Percentiles rank a stretch among this genome's conserved stretches.
Conservation (phyloP, 1,284 basidiomycete genomes). For the Grifola frondosa region DNA sequence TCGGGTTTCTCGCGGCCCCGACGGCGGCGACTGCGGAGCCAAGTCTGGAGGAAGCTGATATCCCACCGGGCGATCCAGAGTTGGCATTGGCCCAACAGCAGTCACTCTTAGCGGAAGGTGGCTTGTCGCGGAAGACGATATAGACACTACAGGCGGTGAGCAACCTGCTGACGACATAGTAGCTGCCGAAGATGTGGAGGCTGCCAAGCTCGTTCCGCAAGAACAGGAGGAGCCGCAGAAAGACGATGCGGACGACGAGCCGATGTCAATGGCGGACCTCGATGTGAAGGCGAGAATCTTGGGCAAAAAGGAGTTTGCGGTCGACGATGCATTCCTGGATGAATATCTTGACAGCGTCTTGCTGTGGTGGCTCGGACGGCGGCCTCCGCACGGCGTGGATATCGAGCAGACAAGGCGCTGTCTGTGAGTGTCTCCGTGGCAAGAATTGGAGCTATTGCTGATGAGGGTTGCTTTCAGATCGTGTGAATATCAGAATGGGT, state of each 20-base stretch:
- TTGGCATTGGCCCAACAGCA: slow-evolving; percentile 41
- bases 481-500: slow-evolving; percentile 78
- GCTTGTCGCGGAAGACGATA: slow-evolving; percentile 1
- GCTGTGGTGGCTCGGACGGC: slow-evolving; percentile 73
- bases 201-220: not conserved
- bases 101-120: slow-evolving; percentile 23
- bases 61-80: slow-evolving; percentile 32
- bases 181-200: not conserved
- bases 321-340: slow-evolving; percentile 59
- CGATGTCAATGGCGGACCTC: slow-evolving; percentile 15
- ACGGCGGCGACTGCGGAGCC: not conserved
- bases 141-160: not conserved
- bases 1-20: slow-evolving; percentile 12
- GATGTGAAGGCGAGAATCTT: slow-evolving; percentile 47
- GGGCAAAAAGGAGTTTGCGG: slow-evolving; percentile 61
- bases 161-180: not conserved
- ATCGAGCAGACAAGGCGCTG: slow-evolving; percentile 64
- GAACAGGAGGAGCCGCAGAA: not conserved
- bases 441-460: slow-evolving; percentile 1
- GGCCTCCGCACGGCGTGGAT: slow-evolving; percentile 68
- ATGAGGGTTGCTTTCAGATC: slow-evolving; percentile 41
- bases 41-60: not conserved
- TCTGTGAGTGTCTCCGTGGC: slow-evolving; percentile 46
- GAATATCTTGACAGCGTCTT: slow-evolving; percentile 57
- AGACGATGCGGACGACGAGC: slow-evolving; percentile 7